These are phyloP conservation scores for Streptanthus diversifolius DNA, from an alignment of 345 rosid species.

Conservation along the genomic window DNA sequence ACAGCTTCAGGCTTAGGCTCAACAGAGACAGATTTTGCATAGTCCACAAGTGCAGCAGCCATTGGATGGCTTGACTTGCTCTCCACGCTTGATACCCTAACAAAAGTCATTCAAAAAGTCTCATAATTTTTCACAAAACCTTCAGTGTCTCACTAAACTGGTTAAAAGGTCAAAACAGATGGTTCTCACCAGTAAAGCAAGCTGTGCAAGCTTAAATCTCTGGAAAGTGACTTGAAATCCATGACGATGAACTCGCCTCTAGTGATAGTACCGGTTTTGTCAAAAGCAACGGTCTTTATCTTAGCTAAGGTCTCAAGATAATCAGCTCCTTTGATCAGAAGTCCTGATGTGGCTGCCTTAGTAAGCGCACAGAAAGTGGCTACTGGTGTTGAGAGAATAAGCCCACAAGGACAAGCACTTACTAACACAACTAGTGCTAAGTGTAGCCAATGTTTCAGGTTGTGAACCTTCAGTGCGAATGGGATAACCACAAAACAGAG, in stretches of 20 bases:
- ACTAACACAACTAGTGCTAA: constrained; percentile 83
- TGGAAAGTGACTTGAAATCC: constrained; percentile 47
- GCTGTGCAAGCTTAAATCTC: constrained; percentile 39
- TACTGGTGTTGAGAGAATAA: constrained; percentile 88
- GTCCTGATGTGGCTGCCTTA: constrained; percentile 76
- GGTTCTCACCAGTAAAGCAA: constrained; percentile 64
- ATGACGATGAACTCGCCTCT: constrained; percentile 81
- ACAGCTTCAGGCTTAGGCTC: constrained; percentile 76
- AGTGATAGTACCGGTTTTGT: constrained; percentile 92
- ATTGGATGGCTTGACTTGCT: constrained; percentile 93
- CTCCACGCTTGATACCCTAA: constrained; percentile 89
- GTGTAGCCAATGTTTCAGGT: constrained; percentile 58
- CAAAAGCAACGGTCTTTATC: constrained; percentile 68
- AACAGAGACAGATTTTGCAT: constrained; percentile 52
- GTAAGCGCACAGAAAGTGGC: constrained; percentile 90
- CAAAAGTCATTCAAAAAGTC: not conserved
- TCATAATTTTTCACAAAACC: not conserved
- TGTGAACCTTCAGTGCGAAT: constrained; percentile 35
- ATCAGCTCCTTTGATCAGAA: constrained; percentile 82
- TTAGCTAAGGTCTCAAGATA: constrained; percentile 72
- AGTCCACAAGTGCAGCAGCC: constrained; percentile 70
- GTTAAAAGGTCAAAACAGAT: not conserved
- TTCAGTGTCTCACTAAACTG: not conserved
- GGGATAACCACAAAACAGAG: constrained; percentile 60
- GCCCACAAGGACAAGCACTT: constrained; percentile 92